These are phyloP conservation scores for Apiotrichum porosum DNA, from an alignment of 1,284 basidiomycete species.

Conservation along the genomic window DNA sequence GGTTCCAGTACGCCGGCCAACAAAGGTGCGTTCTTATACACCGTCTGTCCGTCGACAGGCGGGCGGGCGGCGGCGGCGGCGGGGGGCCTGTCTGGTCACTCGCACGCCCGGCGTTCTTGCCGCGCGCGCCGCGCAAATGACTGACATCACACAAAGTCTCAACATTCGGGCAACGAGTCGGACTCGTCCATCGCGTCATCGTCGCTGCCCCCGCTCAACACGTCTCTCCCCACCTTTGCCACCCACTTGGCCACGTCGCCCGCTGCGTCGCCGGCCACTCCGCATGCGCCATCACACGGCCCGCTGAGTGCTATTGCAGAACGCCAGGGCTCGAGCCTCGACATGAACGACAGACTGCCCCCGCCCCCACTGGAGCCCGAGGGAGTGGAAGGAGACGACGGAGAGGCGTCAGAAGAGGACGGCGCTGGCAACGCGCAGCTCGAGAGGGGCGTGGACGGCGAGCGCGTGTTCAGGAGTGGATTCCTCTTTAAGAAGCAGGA, in stretches of 20 bases:
- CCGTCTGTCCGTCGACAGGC: not conserved
- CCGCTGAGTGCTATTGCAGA: slow-evolving; percentile 35
- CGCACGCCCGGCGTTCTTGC: not conserved
- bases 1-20: not conserved
- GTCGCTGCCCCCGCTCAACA: slow-evolving; percentile 44
- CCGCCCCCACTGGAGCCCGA: slow-evolving; percentile 40
- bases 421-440: slow-evolving; percentile 47
- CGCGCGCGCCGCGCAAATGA: slow-evolving; percentile 31
- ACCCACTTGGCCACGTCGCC: slow-evolving; percentile 12
- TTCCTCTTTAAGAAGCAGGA: slow-evolving; percentile 96
- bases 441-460: slow-evolving; percentile 61
- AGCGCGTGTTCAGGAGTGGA: slow-evolving; percentile 79
- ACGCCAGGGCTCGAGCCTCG: slow-evolving; percentile 4
- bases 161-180: slow-evolving; percentile 73
- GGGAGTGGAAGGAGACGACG: slow-evolving; percentile 53
- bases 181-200: slow-evolving; percentile 69
- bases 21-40: not conserved
- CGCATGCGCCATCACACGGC: slow-evolving; percentile 13
- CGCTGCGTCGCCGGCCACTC: slow-evolving; percentile 22
- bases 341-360: not conserved
- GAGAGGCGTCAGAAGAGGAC: slow-evolving; percentile 65
- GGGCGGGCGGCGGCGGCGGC: too few relatives aligned
- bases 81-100: too few relatives aligned
- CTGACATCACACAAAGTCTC: slow-evolving; percentile 43
- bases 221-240: slow-evolving; percentile 6